phyloP scores from a whole-genome alignment of 106 monocot genomes.

The Dactylorhiza incarnata region DNA sequence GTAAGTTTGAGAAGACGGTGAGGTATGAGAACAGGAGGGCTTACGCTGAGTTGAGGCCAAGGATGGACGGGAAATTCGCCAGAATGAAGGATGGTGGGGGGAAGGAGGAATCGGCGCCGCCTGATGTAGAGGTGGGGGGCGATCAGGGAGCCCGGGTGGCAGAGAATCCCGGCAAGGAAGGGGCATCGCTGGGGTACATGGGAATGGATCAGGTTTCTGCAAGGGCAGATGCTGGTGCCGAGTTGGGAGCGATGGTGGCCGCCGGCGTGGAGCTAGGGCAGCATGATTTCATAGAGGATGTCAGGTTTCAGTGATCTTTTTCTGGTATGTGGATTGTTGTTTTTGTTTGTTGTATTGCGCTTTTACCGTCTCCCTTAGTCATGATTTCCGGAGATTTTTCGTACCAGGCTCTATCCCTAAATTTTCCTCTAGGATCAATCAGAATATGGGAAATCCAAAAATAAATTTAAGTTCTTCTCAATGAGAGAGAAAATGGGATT shows the following conservation, averaged over 20 bases:
- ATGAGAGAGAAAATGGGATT: too few species aligned
- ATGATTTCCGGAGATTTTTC: too few species aligned
- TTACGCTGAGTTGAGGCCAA: constrained; percentile 22
- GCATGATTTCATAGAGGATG: constrained; percentile 8
- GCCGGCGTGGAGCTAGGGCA: constrained; percentile 3
- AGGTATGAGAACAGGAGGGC: constrained; percentile 24
- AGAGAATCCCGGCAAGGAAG: background rate
- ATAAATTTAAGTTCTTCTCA: too few species aligned
- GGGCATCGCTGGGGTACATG: background rate
- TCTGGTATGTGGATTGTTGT: background rate
- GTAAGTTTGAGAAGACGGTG: constrained; percentile 17
- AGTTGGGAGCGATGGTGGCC: background rate
- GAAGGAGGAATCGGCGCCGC: background rate
- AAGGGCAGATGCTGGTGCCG: background rate
- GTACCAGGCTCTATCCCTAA: too few species aligned
- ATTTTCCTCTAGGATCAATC: too few species aligned
- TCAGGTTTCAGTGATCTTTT: constrained; percentile 9
- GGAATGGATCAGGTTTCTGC: background rate
- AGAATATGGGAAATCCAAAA: too few species aligned
- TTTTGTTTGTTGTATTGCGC: too few species aligned
- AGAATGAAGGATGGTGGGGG: constrained; percentile 2
- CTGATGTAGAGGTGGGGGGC: background rate
- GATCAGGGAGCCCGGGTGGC: background rate
- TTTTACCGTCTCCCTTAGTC: too few species aligned
- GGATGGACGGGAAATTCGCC: constrained; percentile 19